Evolutionary conservation across 2,329 filamentous ascomycete genomes (phyloP).

Genomic region (Fusarium tuaranense): DNA sequence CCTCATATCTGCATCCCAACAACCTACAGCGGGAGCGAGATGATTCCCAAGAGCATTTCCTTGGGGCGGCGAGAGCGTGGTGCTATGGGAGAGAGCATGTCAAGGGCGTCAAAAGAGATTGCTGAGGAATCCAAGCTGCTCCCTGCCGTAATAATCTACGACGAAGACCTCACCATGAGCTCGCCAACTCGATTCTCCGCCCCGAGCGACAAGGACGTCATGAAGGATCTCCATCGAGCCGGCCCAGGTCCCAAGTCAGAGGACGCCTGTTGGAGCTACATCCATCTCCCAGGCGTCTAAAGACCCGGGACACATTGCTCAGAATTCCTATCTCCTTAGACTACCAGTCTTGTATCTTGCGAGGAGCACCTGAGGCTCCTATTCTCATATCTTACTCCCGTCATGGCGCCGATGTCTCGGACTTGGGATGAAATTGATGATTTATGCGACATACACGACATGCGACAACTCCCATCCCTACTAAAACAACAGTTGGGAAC

Average conservation of each 20-base stretch:
- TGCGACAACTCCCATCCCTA: neutral
- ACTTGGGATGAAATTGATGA: constrained; percentile 20
- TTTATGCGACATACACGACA: constrained; percentile 17
- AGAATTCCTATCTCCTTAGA: constrained; percentile 5
- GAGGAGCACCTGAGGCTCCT: constrained; percentile 19
- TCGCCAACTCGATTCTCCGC: constrained; percentile 44
- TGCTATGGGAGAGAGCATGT: neutral
- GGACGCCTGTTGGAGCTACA: constrained; percentile 50
- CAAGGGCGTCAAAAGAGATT: neutral
- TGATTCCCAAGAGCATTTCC: constrained; percentile 54
- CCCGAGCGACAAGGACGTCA: constrained; percentile 35
- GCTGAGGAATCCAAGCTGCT: constrained; percentile 14
- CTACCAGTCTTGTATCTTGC: constrained; percentile 16
- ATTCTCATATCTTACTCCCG: constrained; percentile 18
- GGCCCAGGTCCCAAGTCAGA: constrained; percentile 34
- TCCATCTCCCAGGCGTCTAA: constrained; percentile 52
- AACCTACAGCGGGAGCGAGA: constrained; percentile 70
- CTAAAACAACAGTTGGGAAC: neutral
- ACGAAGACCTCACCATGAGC: constrained; percentile 50
- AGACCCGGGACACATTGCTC: neutral
- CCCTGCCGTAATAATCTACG: constrained; percentile 53
- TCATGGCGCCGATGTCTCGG: constrained; percentile 27
- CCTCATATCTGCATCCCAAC: constrained; percentile 71
- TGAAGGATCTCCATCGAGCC: constrained; percentile 31
- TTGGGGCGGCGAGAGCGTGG: neutral